Percentiles rank a stretch among this genome's conserved stretches.
Evolutionary conservation across 177 flowering plant genomes (phyloP).

Genomic region (Telopea speciosissima): DNA sequence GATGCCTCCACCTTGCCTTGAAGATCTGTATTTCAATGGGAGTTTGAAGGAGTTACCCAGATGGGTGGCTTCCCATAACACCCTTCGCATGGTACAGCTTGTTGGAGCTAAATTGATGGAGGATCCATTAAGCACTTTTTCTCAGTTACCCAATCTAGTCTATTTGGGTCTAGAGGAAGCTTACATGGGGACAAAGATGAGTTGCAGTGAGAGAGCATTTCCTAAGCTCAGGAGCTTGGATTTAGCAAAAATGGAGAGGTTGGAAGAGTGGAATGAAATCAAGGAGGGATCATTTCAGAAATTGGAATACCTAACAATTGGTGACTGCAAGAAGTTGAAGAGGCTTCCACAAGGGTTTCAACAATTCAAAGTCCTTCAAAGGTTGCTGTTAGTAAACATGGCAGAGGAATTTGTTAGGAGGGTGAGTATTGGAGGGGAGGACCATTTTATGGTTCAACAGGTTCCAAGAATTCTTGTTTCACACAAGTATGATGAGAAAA

Average conservation of each 20-base stretch:
- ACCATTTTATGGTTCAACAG: not conserved
- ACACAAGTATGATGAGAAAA: not conserved
- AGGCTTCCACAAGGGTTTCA: not conserved
- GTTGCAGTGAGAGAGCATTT: not conserved
- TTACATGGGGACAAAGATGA: not conserved
- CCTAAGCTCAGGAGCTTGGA: not conserved
- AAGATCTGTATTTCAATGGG: not conserved
- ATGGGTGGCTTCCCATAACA: not conserved
- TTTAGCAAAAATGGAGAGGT: not conserved
- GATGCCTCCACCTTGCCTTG: not conserved
- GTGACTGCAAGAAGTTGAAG: not conserved
- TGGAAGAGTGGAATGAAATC: not conserved
- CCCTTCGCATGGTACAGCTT: not conserved
- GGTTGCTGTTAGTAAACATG: not conserved
- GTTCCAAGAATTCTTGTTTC: not conserved
- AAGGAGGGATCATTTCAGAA: not conserved
- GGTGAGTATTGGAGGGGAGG: not conserved
- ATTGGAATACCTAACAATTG: not conserved
- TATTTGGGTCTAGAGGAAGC: not conserved
- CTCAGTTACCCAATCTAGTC: not conserved
- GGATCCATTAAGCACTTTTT: not conserved
- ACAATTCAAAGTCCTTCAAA: not conserved
- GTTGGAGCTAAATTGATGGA: not conserved
- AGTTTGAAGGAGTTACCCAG: not conserved
- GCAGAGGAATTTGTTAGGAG: not conserved